Conservation (phyloP, 768 basidiomycete genomes). For the Tylopilus vinaceipallidus region DNA sequence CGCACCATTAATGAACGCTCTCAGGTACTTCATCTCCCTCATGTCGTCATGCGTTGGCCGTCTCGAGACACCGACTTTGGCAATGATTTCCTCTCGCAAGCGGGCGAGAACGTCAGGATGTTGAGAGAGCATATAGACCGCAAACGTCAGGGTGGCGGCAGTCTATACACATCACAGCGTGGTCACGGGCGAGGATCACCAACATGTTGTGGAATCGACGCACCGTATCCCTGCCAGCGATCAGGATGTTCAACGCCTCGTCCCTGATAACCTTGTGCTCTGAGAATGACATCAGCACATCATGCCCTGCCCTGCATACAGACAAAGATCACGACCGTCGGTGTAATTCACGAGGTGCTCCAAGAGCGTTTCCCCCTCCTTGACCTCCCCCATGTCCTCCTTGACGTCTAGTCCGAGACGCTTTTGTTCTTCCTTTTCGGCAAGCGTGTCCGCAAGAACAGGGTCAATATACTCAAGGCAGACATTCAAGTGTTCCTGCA, state of each 20-base stretch:
- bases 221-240: slow-evolving; percentile 44
- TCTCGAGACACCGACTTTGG: slow-evolving; percentile 45
- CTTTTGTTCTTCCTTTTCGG: slow-evolving; percentile 29
- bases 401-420: slow-evolving; percentile 4
- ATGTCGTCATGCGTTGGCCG: slow-evolving; percentile 57
- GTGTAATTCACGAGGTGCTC: slow-evolving; percentile 56
- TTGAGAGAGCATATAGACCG: slow-evolving; percentile 47
- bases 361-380: slow-evolving; percentile 45
- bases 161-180: slow-evolving; percentile 17
- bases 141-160: slow-evolving; percentile 35
- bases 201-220: background rate
- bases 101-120: slow-evolving; percentile 46
- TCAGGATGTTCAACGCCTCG: slow-evolving; percentile 28
- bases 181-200: background rate
- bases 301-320: background rate
- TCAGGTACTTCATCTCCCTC: slow-evolving; percentile 59
- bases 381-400: slow-evolving; percentile 24
- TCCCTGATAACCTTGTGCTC: slow-evolving; percentile 26
- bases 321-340: slow-evolving; percentile 37
- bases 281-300: slow-evolving; percentile 8
- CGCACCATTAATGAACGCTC: slow-evolving; percentile 64
- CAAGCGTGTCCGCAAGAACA: slow-evolving; percentile 42
- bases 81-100: slow-evolving; percentile 55
- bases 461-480: slow-evolving; percentile 50
- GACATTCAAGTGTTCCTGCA: slow-evolving; percentile 37